Evolutionary conservation across 495 filamentous ascomycete genomes (phyloP).

Genomic region (Tuber melanosporum): DNA sequence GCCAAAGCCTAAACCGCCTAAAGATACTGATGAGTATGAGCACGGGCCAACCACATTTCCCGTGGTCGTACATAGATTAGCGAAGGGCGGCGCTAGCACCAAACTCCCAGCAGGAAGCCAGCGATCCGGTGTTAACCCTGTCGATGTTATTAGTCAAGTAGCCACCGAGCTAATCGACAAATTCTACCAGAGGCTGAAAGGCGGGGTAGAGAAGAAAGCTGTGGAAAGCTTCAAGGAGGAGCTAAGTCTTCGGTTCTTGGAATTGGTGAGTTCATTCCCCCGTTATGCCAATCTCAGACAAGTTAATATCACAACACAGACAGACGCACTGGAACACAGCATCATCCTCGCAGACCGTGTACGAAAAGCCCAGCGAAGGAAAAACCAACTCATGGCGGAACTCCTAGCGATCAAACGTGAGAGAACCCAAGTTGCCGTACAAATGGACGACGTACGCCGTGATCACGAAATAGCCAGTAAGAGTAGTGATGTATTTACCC

Average conservation of each 20-base stretch:
- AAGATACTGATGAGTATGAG: background rate
- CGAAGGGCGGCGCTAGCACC: constrained; percentile 1
- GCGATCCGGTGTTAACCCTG: constrained; percentile 33
- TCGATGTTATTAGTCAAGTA: constrained; percentile 35
- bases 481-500: constrained; percentile 24
- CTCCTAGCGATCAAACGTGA: constrained; percentile 25
- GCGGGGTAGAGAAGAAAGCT: constrained; percentile 17
- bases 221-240: constrained; percentile 38
- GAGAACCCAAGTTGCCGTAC: constrained; percentile 25
- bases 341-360: constrained; percentile 21
- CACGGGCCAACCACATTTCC: constrained; percentile 18
- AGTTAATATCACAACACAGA: constrained; percentile 16
- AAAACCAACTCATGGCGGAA: constrained; percentile 29
- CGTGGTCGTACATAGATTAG: constrained; percentile 29
- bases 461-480: constrained; percentile 27
- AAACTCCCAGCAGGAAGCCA: constrained; percentile 25
- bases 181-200: constrained; percentile 22
- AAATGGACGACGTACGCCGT: constrained; percentile 36
- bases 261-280: constrained; percentile 25
- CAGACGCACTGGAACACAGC: constrained; percentile 30
- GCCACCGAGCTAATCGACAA: constrained; percentile 30
- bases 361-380: constrained; percentile 26
- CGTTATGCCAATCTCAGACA: background rate
- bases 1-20: constrained; percentile 14
- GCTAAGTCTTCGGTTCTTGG: constrained; percentile 26